Percentiles rank a stretch among this genome's conserved stretches.
Conservation (phyloP, 257 asterid species). For the Gentiana macrophylla region DNA sequence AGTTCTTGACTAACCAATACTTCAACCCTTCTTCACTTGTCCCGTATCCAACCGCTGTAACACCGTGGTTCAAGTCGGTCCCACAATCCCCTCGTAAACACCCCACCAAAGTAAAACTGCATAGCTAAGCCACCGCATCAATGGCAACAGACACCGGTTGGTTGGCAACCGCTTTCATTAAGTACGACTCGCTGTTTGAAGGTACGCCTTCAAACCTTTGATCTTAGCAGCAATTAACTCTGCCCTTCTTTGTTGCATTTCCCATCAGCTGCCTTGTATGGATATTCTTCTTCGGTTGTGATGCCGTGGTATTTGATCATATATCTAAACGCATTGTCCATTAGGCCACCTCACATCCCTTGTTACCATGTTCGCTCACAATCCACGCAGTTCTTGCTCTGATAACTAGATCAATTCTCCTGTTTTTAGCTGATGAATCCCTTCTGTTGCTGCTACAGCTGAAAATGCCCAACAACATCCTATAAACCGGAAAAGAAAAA, state of each 20-base stretch:
- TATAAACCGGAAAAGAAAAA: neutral
- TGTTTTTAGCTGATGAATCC: slow-evolving; percentile 1
- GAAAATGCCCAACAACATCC: slow-evolving; percentile 19
- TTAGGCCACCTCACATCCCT: slow-evolving; percentile 11
- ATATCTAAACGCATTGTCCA: neutral
- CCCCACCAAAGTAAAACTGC: too few relatives aligned
- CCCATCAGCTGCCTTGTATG: slow-evolving; percentile 10
- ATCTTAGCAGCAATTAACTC: slow-evolving; percentile 10
- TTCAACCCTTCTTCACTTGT: too few relatives aligned
- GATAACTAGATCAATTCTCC: neutral
- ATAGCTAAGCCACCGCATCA: too few relatives aligned
- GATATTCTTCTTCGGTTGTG: slow-evolving; percentile 3
- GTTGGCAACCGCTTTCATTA: too few relatives aligned
- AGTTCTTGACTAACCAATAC: too few relatives aligned
- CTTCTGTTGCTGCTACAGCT: slow-evolving; percentile 10
- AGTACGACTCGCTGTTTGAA: too few relatives aligned
- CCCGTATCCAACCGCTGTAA: too few relatives aligned
- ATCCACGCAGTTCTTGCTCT: slow-evolving; percentile 8
- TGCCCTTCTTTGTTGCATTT: slow-evolving; percentile 19
- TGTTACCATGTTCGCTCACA: slow-evolving; percentile 5
- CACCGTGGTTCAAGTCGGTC: too few relatives aligned
- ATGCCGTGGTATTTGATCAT: slow-evolving; percentile 1
- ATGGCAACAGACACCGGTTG: too few relatives aligned
- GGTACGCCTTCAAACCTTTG: too few relatives aligned
- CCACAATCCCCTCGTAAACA: too few relatives aligned